Percentiles rank a stretch among this genome's conserved stretches.
Conservation (phyloP, 2,329 filamentous ascomycete genomes). For the Trichoderma sp. region DNA sequence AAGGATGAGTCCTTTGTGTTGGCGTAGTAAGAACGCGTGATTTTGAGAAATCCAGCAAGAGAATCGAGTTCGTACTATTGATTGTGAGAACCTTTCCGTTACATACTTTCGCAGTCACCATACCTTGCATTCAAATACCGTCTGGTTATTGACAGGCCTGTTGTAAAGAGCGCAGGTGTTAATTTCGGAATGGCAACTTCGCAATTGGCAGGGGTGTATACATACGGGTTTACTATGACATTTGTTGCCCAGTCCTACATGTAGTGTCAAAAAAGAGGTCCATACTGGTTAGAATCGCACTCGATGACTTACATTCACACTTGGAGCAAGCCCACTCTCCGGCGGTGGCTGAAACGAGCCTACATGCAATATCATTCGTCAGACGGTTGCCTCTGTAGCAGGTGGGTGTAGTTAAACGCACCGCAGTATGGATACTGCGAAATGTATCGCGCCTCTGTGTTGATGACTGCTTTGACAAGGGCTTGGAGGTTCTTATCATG, state of each 20-base stretch:
- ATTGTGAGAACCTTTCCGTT: not conserved
- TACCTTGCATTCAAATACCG: constrained; percentile 32
- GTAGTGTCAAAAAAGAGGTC: not conserved
- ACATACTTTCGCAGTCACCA: not conserved
- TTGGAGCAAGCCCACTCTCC: constrained; percentile 55
- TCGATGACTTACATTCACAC: constrained; percentile 24
- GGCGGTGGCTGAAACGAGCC: constrained; percentile 86
- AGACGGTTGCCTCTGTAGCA: not conserved
- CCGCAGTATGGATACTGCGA: constrained; percentile 70
- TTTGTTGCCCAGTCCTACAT: constrained; percentile 25
- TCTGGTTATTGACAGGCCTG: constrained; percentile 29
- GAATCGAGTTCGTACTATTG: constrained; percentile 85
- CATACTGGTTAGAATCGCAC: not conserved
- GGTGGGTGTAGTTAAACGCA: not conserved
- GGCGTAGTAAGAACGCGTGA: constrained; percentile 73
- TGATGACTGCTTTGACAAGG: constrained; percentile 69
- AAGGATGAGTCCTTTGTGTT: constrained; percentile 67
- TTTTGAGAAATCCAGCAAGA: constrained; percentile 78
- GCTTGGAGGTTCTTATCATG: constrained; percentile 60
- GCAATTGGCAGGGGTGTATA: not conserved
- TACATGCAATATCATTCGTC: not conserved
- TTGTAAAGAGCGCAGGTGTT: not conserved
- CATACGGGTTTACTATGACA: constrained; percentile 29
- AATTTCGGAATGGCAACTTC: not conserved
- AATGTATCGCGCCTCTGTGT: constrained; percentile 68